Evolutionary conservation across 2,329 filamentous ascomycete species (phyloP), one percentile per base, ranked within the genome.

Genomic region (Cladosporium sp.): DNA sequence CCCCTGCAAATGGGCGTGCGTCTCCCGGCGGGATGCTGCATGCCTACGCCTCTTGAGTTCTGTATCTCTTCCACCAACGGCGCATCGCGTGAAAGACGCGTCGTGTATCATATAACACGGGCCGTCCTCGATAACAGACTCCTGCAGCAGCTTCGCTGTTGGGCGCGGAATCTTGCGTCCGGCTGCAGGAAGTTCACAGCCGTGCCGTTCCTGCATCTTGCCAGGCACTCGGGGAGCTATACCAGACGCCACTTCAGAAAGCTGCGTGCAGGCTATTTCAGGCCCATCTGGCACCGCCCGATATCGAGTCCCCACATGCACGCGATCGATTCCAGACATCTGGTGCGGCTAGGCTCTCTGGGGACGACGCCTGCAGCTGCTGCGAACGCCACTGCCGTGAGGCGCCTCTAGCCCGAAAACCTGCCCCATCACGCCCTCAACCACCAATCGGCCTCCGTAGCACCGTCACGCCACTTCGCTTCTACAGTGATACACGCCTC

Each of bases 311-410:
- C 34, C 40, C 48, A 34, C 40, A 38, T 32, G 38, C 9, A 33
- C 22, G 18, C 19, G 40, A 43, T 43, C 40, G 18, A 28, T 50
- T 33, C 48, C 48, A 50, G 18, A 43, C 31, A 50, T 50, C 48
- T 50, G 48, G 48, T 43, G 32, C 43, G 34, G 40, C 48, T 50
- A 50, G 48, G n/a, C 22, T 38, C 43, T 50, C 48, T 33, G 16
- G 18, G 16, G 40, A 3, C 8, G n/a, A 37, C 16, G 33, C 48
- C 32, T 46, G 16, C 18, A 37, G 41, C 31, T 40, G 19, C 22
- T 31, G 9, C 46, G 19, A 16, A 9, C 46, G 46, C 46, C 46
- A 49, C 46, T 40, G 9, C 46, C 35, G 46, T 10, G 16, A 46
- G 37, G 46, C 37, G 42, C 14, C 22, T 42, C 31, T 49, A 42